Evolutionary conservation across 345 rosid species (phyloP).

Genomic region (Moringa oleifera): DNA sequence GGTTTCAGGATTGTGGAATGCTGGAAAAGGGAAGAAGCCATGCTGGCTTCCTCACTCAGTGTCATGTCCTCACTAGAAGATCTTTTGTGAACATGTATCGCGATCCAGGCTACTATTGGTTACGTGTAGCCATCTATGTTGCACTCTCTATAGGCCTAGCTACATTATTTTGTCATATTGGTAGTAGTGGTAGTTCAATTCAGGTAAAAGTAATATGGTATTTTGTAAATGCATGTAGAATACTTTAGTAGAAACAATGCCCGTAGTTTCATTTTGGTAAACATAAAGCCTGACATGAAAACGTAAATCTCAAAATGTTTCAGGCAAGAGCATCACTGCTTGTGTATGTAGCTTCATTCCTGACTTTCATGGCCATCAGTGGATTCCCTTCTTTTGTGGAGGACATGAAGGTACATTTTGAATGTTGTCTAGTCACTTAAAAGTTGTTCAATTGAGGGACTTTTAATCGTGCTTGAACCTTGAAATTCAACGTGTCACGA

Average conservation of each 20-base stretch:
- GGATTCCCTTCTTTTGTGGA: slow-evolving; percentile 63
- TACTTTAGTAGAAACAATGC: too few relatives aligned
- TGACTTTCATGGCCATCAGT: slow-evolving; percentile 46
- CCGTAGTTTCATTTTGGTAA: too few relatives aligned
- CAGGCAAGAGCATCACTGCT: slow-evolving; percentile 46
- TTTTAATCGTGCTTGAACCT: too few relatives aligned
- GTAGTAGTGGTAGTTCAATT: slow-evolving; percentile 11
- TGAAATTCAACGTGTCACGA: too few relatives aligned
- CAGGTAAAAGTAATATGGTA: too few relatives aligned
- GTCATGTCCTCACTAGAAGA: slow-evolving; percentile 39
- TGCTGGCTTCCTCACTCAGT: slow-evolving; percentile 35
- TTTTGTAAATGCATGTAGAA: too few relatives aligned
- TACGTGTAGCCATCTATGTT: slow-evolving; percentile 39
- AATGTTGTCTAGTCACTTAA: too few relatives aligned
- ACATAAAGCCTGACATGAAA: too few relatives aligned
- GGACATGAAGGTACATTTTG: slow-evolving; percentile 52
- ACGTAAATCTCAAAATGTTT: not conserved
- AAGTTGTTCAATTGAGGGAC: too few relatives aligned
- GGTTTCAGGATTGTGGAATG: too few relatives aligned
- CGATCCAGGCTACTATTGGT: slow-evolving; percentile 57
- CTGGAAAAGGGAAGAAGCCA: slow-evolving; percentile 23
- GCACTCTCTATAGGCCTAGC: slow-evolving; percentile 37
- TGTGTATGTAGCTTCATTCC: slow-evolving; percentile 40
- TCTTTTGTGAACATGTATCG: slow-evolving; percentile 60
- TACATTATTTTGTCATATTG: slow-evolving; percentile 28